Percentiles rank a stretch among this genome's conserved stretches.
phyloP scores from a whole-genome alignment of 192 early-diverging fungal genomes.

The Coemansia sp. region DNA sequence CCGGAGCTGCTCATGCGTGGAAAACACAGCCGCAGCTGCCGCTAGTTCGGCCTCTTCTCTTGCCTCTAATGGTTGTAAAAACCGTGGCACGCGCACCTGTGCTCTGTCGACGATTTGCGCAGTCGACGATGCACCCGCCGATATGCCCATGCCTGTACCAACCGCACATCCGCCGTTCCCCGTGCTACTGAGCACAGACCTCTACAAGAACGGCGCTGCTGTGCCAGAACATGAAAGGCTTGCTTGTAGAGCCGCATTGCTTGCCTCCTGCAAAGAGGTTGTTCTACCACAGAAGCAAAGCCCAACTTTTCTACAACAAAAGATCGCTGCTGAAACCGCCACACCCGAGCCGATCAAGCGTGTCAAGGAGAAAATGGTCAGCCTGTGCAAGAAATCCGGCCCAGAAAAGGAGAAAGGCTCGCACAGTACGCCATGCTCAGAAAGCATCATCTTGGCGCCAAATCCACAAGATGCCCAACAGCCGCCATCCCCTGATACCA shows the following conservation, averaged over 20 bases:
- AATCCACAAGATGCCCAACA: not conserved
- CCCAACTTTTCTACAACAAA: not conserved
- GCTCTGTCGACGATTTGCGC: not conserved
- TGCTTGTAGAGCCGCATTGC: not conserved
- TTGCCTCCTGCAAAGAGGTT: not conserved
- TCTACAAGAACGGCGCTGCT: not conserved
- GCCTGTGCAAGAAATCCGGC: constrained; percentile 17
- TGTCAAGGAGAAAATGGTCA: constrained; percentile 36
- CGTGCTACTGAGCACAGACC: not conserved
- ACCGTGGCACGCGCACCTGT: not conserved
- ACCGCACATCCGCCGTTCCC: not conserved
- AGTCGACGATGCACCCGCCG: not conserved
- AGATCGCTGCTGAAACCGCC: not conserved
- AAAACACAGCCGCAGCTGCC: not conserved
- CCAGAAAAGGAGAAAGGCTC: not conserved
- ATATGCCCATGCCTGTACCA: not conserved
- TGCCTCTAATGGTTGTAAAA: not conserved
- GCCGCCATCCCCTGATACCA: not conserved
- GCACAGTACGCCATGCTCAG: not conserved
- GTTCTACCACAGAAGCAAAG: not conserved
- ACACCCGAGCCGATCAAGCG: not conserved
- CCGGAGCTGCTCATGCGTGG: constrained; percentile 2
- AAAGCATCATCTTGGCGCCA: not conserved
- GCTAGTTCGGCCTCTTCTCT: not conserved
- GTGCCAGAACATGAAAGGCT: not conserved